A percentile compares a stretch with the other conserved stretches of the same genome.
Evolutionary conservation across 2,329 filamentous ascomycete genomes (phyloP).

Genomic region (Epicoccum sorghinum): DNA sequence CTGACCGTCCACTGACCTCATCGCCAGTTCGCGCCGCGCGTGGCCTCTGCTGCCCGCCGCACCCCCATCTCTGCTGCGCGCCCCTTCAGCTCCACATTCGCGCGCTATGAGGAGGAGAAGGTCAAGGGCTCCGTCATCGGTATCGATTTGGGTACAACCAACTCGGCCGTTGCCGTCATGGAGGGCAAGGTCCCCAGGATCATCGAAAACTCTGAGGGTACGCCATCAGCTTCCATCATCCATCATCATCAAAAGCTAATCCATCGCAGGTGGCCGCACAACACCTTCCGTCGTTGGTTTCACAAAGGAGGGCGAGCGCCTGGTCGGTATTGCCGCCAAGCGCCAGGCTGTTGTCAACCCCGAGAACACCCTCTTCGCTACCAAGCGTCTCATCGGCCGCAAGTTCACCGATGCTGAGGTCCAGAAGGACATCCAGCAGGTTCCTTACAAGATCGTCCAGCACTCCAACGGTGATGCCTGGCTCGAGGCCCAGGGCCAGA

Average conservation of each 20-base stretch:
- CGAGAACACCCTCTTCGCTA: constrained; percentile 97
- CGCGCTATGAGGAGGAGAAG: constrained; percentile 76
- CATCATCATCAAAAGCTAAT: constrained; percentile 18
- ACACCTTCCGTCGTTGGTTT: constrained; percentile 96
- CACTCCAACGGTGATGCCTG: constrained; percentile 96
- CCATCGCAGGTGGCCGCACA: constrained; percentile 74
- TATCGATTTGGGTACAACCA: constrained; percentile 98
- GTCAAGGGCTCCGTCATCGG: constrained; percentile 95
- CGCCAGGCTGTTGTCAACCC: constrained; percentile 98
- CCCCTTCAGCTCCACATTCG: constrained; percentile 74
- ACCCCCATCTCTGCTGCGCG: constrained; percentile 70
- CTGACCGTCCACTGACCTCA: constrained; percentile 33
- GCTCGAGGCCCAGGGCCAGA: constrained; percentile 91
- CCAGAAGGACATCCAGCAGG: constrained; percentile 95
- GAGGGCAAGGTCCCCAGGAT: constrained; percentile 95
- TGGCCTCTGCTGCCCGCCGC: constrained; percentile 71
- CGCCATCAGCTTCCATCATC: constrained; percentile 10
- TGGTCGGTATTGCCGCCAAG: constrained; percentile 97
- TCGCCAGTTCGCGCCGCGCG: constrained; percentile 69
- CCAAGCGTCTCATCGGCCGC: constrained; percentile 97
- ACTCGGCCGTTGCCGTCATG: constrained; percentile 97
- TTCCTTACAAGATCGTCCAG: constrained; percentile 98
- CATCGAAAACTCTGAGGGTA: constrained; percentile 97
- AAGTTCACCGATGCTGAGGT: constrained; percentile 95
- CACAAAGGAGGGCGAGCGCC: constrained; percentile 90